Evolutionary conservation across 208 protist species (phyloP).

Genomic region (Phytomonas sp.): DNA sequence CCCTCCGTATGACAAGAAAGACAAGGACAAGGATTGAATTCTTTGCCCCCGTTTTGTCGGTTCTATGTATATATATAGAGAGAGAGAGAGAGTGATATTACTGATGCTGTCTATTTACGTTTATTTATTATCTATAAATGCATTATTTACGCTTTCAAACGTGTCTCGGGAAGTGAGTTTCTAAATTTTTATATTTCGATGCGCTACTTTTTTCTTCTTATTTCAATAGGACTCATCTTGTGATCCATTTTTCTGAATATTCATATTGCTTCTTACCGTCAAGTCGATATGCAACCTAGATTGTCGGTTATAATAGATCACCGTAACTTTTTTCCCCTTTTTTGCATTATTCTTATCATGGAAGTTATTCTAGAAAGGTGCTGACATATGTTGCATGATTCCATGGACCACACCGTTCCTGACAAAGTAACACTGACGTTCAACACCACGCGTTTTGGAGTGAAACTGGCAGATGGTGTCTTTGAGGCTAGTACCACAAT

Average conservation of each 20-base stretch:
- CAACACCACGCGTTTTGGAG: conserved; percentile 33
- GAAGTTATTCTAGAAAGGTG: neutral
- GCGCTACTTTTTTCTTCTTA: conserved; percentile 14
- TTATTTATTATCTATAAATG: neutral
- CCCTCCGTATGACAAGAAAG: neutral
- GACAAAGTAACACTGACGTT: conserved; percentile 55
- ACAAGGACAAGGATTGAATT: neutral
- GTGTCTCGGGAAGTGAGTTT: neutral
- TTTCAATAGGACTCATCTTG: conserved; percentile 9
- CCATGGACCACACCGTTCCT: neutral
- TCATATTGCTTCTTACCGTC: neutral
- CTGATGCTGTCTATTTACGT: neutral
- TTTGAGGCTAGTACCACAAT: conserved; percentile 49
- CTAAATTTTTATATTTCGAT: neutral
- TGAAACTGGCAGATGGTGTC: conserved; percentile 37
- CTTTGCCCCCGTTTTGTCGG: neutral
- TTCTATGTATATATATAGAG: neutral
- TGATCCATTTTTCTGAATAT: neutral
- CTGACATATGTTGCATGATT: neutral
- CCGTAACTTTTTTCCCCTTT: conserved; percentile 13
- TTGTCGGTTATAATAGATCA: neutral
- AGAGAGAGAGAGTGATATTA: conserved; percentile 7
- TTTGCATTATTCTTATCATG: conserved; percentile 2
- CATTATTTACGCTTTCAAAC: neutral
- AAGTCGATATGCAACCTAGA: neutral